Evolutionary conservation across 805 yeast genomes (phyloP).

Genomic region (Yueomyces sinensis): DNA sequence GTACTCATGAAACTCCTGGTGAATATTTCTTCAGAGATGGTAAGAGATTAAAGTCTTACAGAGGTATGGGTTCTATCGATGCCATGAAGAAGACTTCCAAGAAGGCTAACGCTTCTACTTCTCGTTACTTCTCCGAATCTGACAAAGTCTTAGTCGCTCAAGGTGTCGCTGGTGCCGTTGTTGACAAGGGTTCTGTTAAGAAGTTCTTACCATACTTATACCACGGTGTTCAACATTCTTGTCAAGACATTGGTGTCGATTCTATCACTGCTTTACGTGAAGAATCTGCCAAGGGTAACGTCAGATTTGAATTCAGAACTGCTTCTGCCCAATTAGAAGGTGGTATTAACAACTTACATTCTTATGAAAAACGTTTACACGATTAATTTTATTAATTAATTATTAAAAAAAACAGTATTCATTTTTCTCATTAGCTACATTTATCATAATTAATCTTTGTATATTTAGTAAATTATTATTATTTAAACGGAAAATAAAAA

Average conservation of each 20-base stretch:
- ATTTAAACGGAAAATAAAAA: no score
- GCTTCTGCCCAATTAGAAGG: slow-evolving; percentile 99
- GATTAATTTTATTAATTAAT: slow-evolving; percentile 32
- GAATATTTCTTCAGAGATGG: slow-evolving; percentile 97
- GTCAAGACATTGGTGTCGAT: slow-evolving; percentile 90
- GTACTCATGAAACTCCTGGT: slow-evolving; percentile 98
- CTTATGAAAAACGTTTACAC: slow-evolving; percentile 95
- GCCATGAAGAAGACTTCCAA: slow-evolving; percentile 89
- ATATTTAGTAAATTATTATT: no score
- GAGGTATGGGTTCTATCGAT: slow-evolving; percentile 99
- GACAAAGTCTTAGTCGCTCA: slow-evolving; percentile 96
- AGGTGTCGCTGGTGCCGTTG: slow-evolving; percentile 95
- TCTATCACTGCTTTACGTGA: slow-evolving; percentile 52
- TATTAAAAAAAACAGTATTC: no score
- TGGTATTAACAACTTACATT: slow-evolving; percentile 92
- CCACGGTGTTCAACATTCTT: slow-evolving; percentile 95
- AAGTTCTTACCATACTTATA: slow-evolving; percentile 89
- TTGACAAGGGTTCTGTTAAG: slow-evolving; percentile 90
- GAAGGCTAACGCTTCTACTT: slow-evolving; percentile 92
- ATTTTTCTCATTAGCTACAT: no score
- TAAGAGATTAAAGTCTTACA: slow-evolving; percentile 89
- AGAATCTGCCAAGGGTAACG: slow-evolving; percentile 49
- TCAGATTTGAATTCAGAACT: slow-evolving; percentile 94
- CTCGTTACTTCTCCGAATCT: slow-evolving; percentile 93
- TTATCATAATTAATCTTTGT: no score